Conservation (phyloP, 73 alveolate genomes). For the Paramecium biaurelia region DNA sequence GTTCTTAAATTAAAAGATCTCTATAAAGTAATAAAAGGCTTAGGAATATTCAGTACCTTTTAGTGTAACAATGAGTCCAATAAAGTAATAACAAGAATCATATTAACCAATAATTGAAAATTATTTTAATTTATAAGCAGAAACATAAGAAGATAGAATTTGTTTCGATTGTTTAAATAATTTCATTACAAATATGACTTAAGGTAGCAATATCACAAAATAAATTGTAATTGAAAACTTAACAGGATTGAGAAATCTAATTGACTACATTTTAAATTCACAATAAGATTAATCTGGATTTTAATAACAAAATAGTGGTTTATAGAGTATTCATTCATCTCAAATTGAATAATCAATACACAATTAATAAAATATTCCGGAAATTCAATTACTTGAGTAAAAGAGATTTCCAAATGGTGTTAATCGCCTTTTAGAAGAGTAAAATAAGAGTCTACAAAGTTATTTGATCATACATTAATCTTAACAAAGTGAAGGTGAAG, state of each 20-base stretch:
- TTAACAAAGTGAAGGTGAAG: background rate
- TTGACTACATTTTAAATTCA: background rate
- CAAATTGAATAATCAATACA: background rate
- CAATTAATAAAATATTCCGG: background rate
- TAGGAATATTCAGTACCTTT: background rate
- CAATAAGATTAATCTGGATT: background rate
- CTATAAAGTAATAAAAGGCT: background rate
- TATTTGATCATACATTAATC: background rate
- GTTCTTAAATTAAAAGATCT: background rate
- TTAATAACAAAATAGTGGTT: background rate
- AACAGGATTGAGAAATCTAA: background rate
- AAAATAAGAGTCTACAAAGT: background rate
- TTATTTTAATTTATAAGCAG: background rate
- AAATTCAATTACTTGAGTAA: background rate
- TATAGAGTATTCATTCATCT: background rate
- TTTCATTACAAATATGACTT: background rate
- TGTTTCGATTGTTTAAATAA: background rate
- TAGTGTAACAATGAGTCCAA: background rate
- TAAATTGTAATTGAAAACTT: background rate
- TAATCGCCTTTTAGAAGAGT: background rate
- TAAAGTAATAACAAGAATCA: background rate
- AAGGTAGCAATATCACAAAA: background rate
- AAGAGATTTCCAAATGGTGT: background rate
- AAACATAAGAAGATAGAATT: background rate
- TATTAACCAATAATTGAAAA: background rate